A percentile compares a stretch with the other conserved stretches of the same genome.
Conservation (phyloP, 106 monocot species). For the Dactylorhiza incarnata region DNA sequence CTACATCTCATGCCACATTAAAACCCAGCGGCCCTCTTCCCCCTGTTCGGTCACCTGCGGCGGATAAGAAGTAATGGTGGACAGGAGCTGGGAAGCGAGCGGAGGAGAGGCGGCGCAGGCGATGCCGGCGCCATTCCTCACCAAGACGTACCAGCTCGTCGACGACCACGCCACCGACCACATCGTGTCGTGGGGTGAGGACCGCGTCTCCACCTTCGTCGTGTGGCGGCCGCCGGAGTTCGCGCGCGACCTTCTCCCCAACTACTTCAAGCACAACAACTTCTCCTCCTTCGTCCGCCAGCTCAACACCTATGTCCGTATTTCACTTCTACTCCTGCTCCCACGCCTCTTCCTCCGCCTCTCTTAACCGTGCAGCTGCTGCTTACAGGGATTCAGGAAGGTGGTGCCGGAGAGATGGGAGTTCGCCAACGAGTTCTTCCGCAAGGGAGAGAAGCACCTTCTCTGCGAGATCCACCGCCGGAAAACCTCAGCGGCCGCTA, state of each 20-base stretch:
- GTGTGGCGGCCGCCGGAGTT: constrained; percentile 90
- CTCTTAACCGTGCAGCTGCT: neutral
- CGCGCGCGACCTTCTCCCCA: constrained; percentile 78
- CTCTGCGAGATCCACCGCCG: constrained; percentile 63
- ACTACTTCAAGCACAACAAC: constrained; percentile 89
- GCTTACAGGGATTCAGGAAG: constrained; percentile 57
- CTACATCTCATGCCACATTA: neutral
- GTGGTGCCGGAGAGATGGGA: constrained; percentile 78
- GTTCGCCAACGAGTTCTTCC: constrained; percentile 72
- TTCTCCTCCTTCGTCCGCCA: constrained; percentile 95
- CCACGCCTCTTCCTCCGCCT: neutral
- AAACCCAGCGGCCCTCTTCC: neutral
- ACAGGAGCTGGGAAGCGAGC: neutral
- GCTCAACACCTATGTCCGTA: constrained; percentile 73
- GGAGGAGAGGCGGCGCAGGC: neutral
- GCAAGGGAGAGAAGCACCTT: constrained; percentile 48
- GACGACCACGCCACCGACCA: constrained; percentile 78
- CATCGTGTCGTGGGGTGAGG: constrained; percentile 86
- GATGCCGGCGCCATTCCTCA: constrained; percentile 76
- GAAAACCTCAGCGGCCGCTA: constrained; percentile 17
- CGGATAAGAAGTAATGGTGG: neutral
- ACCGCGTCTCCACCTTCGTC: constrained; percentile 64
- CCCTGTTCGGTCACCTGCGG: constrained; percentile 1
- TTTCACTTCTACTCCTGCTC: neutral
- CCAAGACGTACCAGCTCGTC: constrained; percentile 82